Evolutionary conservation across 495 filamentous ascomycete genomes (phyloP).

Genomic region (Penicillium lividum): DNA sequence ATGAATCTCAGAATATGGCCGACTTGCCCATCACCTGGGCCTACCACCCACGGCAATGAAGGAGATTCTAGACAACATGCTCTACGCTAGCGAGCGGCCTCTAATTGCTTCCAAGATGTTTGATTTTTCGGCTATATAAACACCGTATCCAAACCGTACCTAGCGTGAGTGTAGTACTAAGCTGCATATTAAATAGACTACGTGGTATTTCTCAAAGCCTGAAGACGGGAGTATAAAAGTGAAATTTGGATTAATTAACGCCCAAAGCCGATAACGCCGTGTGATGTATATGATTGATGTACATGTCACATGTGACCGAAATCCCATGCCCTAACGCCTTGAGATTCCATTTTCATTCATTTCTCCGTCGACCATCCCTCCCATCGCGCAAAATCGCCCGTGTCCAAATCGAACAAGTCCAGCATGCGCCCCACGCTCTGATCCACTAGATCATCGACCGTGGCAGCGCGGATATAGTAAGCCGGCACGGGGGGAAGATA

Average conservation of each 20-base stretch:
- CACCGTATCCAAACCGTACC: too few species aligned
- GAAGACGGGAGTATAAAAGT: too few species aligned
- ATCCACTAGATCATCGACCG: conserved; percentile 41
- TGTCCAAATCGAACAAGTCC: conserved; percentile 48
- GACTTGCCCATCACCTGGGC: conserved; percentile 37
- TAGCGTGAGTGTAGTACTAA: too few species aligned
- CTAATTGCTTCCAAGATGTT: conserved; percentile 27
- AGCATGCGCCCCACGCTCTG: conserved; percentile 48
- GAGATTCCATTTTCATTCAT: background rate
- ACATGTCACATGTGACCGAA: background rate
- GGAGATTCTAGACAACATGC: conserved; percentile 36
- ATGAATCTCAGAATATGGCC: conserved; percentile 24
- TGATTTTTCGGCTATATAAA: too few species aligned
- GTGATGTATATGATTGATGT: background rate
- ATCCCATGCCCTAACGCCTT: background rate
- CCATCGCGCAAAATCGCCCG: conserved; percentile 44
- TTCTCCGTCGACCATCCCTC: conserved; percentile 29
- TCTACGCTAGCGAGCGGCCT: conserved; percentile 22
- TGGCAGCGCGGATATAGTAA: conserved; percentile 38
- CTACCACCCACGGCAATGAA: conserved; percentile 32
- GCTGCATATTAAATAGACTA: too few species aligned
- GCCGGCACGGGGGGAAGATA: conserved; percentile 49
- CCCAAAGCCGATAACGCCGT: too few species aligned
- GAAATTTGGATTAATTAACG: too few species aligned
- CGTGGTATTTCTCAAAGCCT: too few species aligned